Evolutionary conservation across 345 rosid species (phyloP), one percentile per base, ranked within the genome.

Genomic region (Brassica nigra): DNA sequence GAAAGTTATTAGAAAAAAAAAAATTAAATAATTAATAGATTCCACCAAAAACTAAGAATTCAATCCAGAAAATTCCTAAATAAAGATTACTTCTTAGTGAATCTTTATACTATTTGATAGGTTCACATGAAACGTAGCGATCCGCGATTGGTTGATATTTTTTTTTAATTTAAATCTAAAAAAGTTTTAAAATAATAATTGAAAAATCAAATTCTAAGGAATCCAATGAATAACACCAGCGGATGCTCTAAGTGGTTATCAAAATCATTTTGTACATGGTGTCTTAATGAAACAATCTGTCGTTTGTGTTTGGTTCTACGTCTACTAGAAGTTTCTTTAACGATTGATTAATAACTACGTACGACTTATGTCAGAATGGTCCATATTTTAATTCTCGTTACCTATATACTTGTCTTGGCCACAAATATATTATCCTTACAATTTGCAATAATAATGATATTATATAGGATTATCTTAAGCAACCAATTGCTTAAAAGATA

Each of bases 301-400:
- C 71, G 61, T 70, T 49, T 75, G 65, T 75, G 68, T 64, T 75
- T 80, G 83, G 83, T 54, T 20, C 62, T 75, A 54, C 33, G 5
- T n/a, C 57, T n/a, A 52, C 64, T 39, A 68, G 52, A 74, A 42
- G 47, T 66, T 52, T 52, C 39, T 63, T n/a, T 28, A 74, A 68
- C 16, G 44, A 23, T 52, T 34, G 37, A 28, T 34, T 27, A 61
- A 79, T 67, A 28, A 28, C 71, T 62, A 49, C 37, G 68, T 71
- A 74, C 20, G 55, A 67, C 61, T 44, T 59, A 27, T 23, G 71
- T 62, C 62, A 72, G 63, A 42, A 72, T 31, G 67, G 52, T 65
- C 67, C 47, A 23, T 57, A 9, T 37, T 62, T 58, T n/a, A 31
- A 12, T 30, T 61, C 2, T 31, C 29, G 15, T 27, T 31, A 68